phyloP scores from a whole-genome alignment of 352 stramenopile genomes.

The Phytophthora hibernalis region DNA sequence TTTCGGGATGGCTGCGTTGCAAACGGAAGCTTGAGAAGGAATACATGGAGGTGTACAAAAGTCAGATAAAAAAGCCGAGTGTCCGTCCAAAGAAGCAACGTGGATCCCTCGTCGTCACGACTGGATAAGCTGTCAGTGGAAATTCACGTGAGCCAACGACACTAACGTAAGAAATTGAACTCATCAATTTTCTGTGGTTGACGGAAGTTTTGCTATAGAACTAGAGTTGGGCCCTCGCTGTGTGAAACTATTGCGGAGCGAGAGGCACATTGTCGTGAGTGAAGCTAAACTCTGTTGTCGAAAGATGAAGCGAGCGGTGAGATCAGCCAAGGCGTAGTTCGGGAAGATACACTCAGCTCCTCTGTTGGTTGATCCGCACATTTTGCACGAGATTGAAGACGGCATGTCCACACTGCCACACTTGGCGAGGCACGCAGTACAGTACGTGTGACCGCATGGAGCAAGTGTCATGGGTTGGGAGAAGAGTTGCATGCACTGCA shows the following conservation, averaged over 20 bases:
- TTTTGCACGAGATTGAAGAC: conserved; percentile 64
- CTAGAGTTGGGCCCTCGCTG: conserved; percentile 31
- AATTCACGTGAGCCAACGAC: not conserved
- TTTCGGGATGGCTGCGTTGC: conserved; percentile 55
- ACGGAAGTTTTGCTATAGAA: conserved; percentile 10
- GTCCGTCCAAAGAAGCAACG: conserved; percentile 68
- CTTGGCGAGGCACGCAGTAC: conserved; percentile 52
- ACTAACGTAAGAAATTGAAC: not conserved
- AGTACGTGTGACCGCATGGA: conserved; percentile 80
- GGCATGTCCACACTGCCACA: conserved; percentile 47
- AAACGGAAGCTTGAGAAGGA: conserved; percentile 69
- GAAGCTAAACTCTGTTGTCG: conserved; percentile 72
- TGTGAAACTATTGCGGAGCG: conserved; percentile 66
- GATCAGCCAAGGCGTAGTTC: conserved; percentile 72
- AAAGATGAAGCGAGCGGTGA: conserved; percentile 79
- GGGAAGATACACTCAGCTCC: conserved; percentile 66
- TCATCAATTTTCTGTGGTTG: conserved; percentile 3
- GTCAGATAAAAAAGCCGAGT: conserved; percentile 78
- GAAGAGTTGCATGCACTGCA: conserved; percentile 79
- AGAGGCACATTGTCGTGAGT: conserved; percentile 76
- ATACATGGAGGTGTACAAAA: conserved; percentile 79
- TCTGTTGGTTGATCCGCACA: conserved; percentile 37
- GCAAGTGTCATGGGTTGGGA: conserved; percentile 69
- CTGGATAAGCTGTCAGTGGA: conserved; percentile 39
- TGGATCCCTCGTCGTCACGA: conserved; percentile 68